Evolutionary conservation across 2,329 filamentous ascomycete genomes (phyloP).

Genomic region (Aspergillus neoniger): DNA sequence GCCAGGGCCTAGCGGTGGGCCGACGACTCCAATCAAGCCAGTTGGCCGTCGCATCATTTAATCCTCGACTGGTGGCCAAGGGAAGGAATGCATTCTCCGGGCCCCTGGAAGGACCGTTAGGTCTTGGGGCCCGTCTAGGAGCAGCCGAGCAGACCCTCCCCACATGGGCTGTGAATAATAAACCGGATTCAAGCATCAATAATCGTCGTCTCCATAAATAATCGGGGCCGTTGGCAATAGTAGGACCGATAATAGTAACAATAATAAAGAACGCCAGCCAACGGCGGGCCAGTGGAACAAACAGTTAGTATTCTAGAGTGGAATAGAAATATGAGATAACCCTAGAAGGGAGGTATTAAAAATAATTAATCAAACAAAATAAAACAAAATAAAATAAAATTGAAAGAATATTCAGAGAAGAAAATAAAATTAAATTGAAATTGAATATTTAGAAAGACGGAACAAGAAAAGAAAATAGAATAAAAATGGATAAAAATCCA

Average conservation of each 20-base stretch:
- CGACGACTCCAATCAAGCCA: neutral
- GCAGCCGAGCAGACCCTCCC: neutral
- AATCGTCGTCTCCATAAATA: neutral
- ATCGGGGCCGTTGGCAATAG: conserved; percentile 7
- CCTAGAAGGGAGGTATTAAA: neutral
- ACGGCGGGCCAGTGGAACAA: conserved; percentile 9
- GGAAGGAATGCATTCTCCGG: neutral
- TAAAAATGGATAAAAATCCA: neutral
- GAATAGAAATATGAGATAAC: neutral
- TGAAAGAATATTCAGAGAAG: neutral
- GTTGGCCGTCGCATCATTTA: neutral
- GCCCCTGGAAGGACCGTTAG: conserved; percentile 1
- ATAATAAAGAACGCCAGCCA: conserved; percentile 9
- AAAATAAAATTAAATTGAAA: neutral
- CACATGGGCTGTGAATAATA: conserved; percentile 5
- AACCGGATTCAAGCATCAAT: neutral
- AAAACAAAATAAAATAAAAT: neutral
- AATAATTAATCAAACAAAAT: neutral
- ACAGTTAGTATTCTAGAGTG: conserved; percentile 7
- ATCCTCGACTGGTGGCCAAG: neutral
- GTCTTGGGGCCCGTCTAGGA: neutral
- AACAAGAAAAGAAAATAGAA: neutral
- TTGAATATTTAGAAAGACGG: too few species aligned
- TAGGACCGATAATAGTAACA: conserved; percentile 9
- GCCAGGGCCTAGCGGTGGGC: neutral